Evolutionary conservation across 208 protist genomes (phyloP), one percentile per base, ranked within the genome.

Genomic region (Plasmodiophora brassicae): DNA sequence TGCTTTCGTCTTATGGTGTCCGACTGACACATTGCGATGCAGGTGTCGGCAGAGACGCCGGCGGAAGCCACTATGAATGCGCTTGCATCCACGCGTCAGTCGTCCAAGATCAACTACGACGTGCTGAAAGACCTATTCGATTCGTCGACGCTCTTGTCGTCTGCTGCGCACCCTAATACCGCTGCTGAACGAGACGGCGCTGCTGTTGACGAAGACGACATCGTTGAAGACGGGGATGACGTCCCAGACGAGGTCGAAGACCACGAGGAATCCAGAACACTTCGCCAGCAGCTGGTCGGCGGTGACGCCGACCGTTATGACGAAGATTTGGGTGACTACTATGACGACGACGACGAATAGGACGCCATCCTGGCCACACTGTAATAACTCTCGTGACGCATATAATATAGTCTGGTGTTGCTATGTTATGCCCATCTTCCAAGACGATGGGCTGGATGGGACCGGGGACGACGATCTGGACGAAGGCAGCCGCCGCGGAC

Each of bases 21-120:
- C 20, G 36, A 36, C 28, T 46, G 41, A 38, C 43, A 86, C 5
- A 60, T 90, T 10, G 46, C 85, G 39, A 44, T 46, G 0, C 71
- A 87, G 45, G n/a, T n/a, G 0, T 0, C 50, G 28, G 88, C 89
- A n/a, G 78, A 39, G 39, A 88, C 89, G 1, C 65, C 88, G 0
- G 87, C 83, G 0, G 89, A 89, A 78, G 89, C 87, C 1, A 83
- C 46, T 1, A 84, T 85, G n/a, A 43, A 45, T 8, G 86, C 65
- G 46, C 84, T 91, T 0, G 43, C n/a, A 41, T 71, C 50, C 60
- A 89, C 46, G 38, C 25, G 54, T 36, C 54, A 71, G 35, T 90
- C 88, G 1, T 36, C 87, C 85, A 91, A 91, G 57, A 57, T 91
- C 53, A 91, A 91, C 65, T 90, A 89, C 71, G 89, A 90, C 65